A percentile compares a stretch with the other conserved stretches of the same genome.
phyloP scores from a whole-genome alignment of 208 protist species.

The Leishmania lainsoni region DNA sequence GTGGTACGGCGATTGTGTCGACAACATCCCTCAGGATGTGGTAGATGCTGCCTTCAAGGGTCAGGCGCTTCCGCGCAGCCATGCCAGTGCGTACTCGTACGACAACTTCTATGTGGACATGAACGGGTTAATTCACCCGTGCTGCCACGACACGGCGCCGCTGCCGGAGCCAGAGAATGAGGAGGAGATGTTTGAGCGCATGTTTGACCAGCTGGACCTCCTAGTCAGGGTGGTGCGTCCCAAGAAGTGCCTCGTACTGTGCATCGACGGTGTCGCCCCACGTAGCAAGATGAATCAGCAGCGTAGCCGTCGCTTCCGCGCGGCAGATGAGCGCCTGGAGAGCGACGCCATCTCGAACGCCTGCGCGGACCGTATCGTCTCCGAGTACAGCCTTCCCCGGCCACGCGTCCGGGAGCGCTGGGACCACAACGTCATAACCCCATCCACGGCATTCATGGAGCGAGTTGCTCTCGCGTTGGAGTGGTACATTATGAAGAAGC shows the following conservation, averaged over 20 bases:
- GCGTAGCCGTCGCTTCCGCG: slow-evolving; percentile 96
- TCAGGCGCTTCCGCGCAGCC: slow-evolving; percentile 25
- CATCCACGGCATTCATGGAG: slow-evolving; percentile 99
- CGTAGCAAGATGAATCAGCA: slow-evolving; percentile 99
- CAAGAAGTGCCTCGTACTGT: slow-evolving; percentile 97
- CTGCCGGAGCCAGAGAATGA: slow-evolving; percentile 80
- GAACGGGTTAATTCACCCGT: slow-evolving; percentile 99
- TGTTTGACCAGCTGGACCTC: slow-evolving; percentile 98
- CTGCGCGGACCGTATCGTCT: slow-evolving; percentile 59
- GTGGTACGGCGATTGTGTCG: slow-evolving; percentile 81
- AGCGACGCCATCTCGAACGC: slow-evolving; percentile 67
- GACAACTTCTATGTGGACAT: slow-evolving; percentile 99
- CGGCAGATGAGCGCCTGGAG: slow-evolving; percentile 92
- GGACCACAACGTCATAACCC: slow-evolving; percentile 99
- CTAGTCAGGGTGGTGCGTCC: slow-evolving; percentile 98
- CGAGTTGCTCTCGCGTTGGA: slow-evolving; percentile 89
- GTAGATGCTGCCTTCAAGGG: slow-evolving; percentile 59
- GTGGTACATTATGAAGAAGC: slow-evolving; percentile 95
- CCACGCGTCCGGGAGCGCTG: slow-evolving; percentile 81
- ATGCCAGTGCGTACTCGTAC: slow-evolving; percentile 40
- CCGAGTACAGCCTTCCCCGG: slow-evolving; percentile 58
- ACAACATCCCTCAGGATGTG: slow-evolving; percentile 75
- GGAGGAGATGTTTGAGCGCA: slow-evolving; percentile 92
- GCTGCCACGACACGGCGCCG: slow-evolving; percentile 97
- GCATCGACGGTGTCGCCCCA: slow-evolving; percentile 98